Conservation (phyloP, 2,329 filamentous ascomycete species). For the Calonectria pauciramosa region DNA sequence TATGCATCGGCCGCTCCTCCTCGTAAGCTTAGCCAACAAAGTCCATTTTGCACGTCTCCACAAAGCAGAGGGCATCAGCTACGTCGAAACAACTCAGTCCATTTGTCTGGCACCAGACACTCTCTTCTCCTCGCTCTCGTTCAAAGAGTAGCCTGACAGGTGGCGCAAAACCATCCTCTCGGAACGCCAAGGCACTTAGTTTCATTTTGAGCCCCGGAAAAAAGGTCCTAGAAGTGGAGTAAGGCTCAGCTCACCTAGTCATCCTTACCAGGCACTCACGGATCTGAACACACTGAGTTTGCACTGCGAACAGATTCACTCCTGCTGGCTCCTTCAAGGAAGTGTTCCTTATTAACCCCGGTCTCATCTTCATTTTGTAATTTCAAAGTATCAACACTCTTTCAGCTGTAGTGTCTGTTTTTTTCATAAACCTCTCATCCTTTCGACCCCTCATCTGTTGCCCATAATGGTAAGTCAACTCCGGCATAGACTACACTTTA, state of each 20-base stretch:
- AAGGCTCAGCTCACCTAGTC: not conserved
- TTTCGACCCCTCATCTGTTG: not conserved
- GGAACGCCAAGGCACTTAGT: not conserved
- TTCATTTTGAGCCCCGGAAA: not conserved
- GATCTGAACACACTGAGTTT: not conserved
- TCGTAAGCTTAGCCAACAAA: not conserved
- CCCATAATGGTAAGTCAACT: constrained; percentile 18
- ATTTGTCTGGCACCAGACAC: not conserved
- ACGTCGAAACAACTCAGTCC: not conserved
- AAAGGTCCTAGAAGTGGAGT: not conserved
- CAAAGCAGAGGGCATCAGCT: not conserved
- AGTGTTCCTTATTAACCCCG: not conserved
- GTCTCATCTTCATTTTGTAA: not conserved
- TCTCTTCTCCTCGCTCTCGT: not conserved
- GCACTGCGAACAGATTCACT: not conserved
- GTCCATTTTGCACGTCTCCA: not conserved
- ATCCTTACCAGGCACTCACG: not conserved
- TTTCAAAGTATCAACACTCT: not conserved
- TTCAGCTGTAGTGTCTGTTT: not conserved
- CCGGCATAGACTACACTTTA: not conserved
- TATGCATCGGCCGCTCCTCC: not conserved
- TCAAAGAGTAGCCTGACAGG: not conserved
- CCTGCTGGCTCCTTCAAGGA: not conserved
- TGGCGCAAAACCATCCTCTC: not conserved
- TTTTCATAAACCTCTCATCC: not conserved